phyloP scores from a whole-genome alignment of 2,329 filamentous ascomycete genomes.

The Ceratocystis papillata region DNA sequence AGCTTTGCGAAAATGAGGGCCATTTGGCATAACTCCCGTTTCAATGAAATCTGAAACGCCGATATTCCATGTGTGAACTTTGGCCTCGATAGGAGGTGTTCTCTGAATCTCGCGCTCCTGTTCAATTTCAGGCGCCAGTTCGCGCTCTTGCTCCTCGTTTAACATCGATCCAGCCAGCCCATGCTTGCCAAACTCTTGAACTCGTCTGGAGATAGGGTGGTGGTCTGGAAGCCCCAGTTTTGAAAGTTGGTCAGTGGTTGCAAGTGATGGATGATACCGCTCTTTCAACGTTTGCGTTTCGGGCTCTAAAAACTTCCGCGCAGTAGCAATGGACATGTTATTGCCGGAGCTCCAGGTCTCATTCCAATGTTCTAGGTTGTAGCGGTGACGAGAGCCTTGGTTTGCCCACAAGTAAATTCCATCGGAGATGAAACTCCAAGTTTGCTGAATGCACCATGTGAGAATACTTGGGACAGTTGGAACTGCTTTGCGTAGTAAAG shows the following conservation, averaged over 20 bases:
- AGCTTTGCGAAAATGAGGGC: slow-evolving; percentile 37
- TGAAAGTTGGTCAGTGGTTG: neutral
- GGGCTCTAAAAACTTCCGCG: slow-evolving; percentile 42
- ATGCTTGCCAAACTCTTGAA: neutral
- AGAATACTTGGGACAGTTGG: slow-evolving; percentile 48
- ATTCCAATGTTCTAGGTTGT: slow-evolving; percentile 34
- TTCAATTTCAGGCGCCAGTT: slow-evolving; percentile 54
- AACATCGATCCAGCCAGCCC: slow-evolving; percentile 31
- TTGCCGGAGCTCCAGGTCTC: neutral
- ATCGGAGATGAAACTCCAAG: slow-evolving; percentile 39
- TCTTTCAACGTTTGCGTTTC: slow-evolving; percentile 43
- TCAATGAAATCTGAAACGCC: slow-evolving; percentile 36
- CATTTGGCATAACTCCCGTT: slow-evolving; percentile 30
- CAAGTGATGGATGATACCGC: slow-evolving; percentile 38
- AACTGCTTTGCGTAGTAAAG: fast-evolving
- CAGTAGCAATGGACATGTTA: slow-evolving; percentile 28
- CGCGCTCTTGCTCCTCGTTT: slow-evolving; percentile 58
- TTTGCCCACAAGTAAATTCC: slow-evolving; percentile 49
- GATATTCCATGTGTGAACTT: slow-evolving; percentile 35
- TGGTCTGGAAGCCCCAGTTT: neutral
- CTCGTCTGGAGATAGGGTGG: slow-evolving; percentile 13
- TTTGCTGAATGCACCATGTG: slow-evolving; percentile 49
- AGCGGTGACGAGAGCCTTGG: slow-evolving; percentile 45
- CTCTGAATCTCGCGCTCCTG: slow-evolving; percentile 46
- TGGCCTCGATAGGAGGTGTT: slow-evolving; percentile 35